Evolutionary conservation across 306 rosid species (phyloP).

Genomic region (Castanospermum australe): DNA sequence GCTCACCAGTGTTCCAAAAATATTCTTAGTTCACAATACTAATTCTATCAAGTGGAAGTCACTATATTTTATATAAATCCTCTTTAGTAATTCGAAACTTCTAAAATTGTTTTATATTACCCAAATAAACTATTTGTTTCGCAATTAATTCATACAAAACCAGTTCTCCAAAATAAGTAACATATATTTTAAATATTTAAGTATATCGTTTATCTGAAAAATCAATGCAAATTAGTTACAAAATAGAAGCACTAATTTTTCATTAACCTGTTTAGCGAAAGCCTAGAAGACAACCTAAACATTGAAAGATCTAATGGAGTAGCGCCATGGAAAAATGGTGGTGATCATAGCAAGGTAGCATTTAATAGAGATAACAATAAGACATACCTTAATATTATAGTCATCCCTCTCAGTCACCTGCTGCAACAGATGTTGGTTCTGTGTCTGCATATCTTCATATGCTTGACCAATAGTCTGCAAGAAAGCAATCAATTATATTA

Average conservation of each 20-base stretch:
- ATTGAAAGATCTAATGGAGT: constrained; percentile 7
- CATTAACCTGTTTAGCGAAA: constrained; percentile 1
- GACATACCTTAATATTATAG: constrained; percentile 81
- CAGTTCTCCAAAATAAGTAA: neutral
- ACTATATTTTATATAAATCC: constrained; percentile 6
- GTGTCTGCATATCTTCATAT: constrained; percentile 99
- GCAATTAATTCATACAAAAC: neutral
- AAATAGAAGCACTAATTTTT: constrained; percentile 4
- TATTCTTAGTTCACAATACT: neutral
- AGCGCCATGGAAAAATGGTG: constrained; percentile 1
- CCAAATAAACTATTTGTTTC: neutral
- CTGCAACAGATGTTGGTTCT: constrained; percentile 84
- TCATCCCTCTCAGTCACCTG: constrained; percentile 96
- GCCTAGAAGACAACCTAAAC: constrained; percentile 18
- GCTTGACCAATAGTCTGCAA: constrained; percentile 96
- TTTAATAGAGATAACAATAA: constrained; percentile 21
- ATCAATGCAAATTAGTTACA: constrained; percentile 3
- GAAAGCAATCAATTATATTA: constrained; percentile 25
- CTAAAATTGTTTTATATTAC: neutral
- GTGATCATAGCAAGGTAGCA: neutral
- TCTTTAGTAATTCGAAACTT: neutral
- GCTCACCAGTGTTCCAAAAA: neutral
- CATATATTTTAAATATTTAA: neutral
- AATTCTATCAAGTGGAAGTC: neutral
- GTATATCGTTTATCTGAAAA: neutral